Evolutionary conservation across 257 asterid genomes (phyloP).

Genomic region (Solanum tarapatanum): DNA sequence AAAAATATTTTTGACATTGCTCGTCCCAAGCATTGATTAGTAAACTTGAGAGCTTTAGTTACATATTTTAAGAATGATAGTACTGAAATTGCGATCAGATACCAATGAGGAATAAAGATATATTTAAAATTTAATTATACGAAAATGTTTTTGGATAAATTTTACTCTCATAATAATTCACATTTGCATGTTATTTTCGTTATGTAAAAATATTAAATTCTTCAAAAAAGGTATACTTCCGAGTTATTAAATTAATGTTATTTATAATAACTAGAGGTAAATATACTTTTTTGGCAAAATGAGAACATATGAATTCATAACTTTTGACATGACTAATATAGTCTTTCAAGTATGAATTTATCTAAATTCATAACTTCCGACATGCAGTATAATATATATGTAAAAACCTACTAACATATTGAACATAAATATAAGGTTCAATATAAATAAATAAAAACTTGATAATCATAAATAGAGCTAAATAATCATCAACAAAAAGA

Average conservation of each 20-base stretch:
- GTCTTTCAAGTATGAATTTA: too few relatives aligned
- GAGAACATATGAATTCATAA: not conserved
- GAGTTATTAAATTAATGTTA: not conserved
- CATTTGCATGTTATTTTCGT: too few relatives aligned
- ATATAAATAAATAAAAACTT: too few relatives aligned
- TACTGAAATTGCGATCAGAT: not conserved
- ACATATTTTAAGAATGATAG: not conserved
- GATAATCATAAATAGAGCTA: not conserved
- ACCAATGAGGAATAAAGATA: not conserved
- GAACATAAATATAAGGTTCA: not conserved
- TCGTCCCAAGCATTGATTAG: not conserved
- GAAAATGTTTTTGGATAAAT: too few relatives aligned
- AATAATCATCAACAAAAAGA: not conserved
- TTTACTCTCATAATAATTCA: rapidly evolving
- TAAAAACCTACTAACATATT: not conserved
- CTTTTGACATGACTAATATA: not conserved
- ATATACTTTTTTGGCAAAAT: not conserved
- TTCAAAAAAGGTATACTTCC: rapidly evolving
- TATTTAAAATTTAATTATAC: too few relatives aligned
- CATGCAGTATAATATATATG: too few relatives aligned
- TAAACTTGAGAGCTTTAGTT: not conserved
- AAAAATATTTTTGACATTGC: not conserved
- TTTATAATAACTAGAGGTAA: too few relatives aligned
- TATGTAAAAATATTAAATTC: too few relatives aligned
- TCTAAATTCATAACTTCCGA: too few relatives aligned